These are phyloP conservation scores for Syncephalis fuscata DNA, from an alignment of 371 early-diverging fungal species.

Conservation along the genomic window DNA sequence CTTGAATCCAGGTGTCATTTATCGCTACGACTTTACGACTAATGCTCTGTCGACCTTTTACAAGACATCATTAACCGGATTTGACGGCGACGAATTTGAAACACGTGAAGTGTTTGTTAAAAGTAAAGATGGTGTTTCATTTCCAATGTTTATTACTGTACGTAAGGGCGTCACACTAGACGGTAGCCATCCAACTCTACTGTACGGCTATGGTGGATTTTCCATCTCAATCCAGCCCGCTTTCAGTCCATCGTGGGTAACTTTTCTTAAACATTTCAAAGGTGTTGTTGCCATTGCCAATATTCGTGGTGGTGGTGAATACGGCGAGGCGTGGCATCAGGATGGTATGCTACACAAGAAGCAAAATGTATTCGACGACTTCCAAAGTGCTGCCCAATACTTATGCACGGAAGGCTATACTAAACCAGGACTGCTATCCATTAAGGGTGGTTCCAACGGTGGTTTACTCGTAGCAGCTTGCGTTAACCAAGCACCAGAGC, in stretches of 20 bases:
- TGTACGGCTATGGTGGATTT: constrained; percentile 55
- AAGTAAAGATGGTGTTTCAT: constrained; percentile 35
- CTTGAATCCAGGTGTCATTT: constrained; percentile 31
- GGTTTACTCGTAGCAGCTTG: constrained; percentile 26
- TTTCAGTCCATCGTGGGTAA: constrained; percentile 19
- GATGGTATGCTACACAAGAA: constrained; percentile 18
- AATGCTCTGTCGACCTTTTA: constrained; percentile 14
- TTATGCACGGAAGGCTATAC: constrained; percentile 21
- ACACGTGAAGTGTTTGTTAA: constrained; percentile 35
- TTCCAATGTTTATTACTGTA: constrained; percentile 41
- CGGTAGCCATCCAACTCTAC: constrained; percentile 27
- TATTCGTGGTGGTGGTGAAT: constrained; percentile 32
- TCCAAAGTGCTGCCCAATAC: constrained; percentile 22
- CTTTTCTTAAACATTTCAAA: constrained; percentile 25
- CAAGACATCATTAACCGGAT: constrained; percentile 21
- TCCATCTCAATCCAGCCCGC: constrained; percentile 22
- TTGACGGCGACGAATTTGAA: constrained; percentile 21
- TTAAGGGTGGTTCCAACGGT: constrained; percentile 56
- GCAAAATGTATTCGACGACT: constrained; percentile 29
- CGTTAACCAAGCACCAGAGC: constrained; percentile 20
- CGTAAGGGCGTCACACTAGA: constrained; percentile 16
- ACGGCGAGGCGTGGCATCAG: constrained; percentile 26
- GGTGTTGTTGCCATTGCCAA: constrained; percentile 18
- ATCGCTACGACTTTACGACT: constrained; percentile 15
- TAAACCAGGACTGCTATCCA: constrained; percentile 19